Base-by-base conservation (phyloP, 2,329 filamentous ascomycete genomes). In the Apiospora hydei region DNA sequence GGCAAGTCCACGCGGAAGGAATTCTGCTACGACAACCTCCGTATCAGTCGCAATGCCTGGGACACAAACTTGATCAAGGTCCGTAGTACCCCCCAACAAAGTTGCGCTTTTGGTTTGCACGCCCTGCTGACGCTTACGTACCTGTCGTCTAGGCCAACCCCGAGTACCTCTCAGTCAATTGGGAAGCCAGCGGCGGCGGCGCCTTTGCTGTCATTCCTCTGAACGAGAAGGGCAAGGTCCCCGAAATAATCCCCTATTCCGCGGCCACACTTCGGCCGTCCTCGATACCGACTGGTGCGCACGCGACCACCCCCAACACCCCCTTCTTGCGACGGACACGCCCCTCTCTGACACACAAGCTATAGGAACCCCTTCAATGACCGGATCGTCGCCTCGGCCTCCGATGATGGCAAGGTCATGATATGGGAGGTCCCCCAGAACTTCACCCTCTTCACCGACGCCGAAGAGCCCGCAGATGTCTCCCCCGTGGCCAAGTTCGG, bases 31-130 rank as follows among this genome's bases (percentile, higher is more conserved):
- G 96, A 99, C 84, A 98, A 98, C 84, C 87, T 99, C 77, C 94
- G 94, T 82, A 94, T 99, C 84, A 98, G 95, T 81, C 94, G 93
- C 84, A 99, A 99, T 91, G 96, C 96, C 71, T 99, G 96, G 96
- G 96, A 99, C 84, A 98, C 95, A 80, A 99, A 99, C 86, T 87
- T 99, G 81, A 90, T 98, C 85, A 98, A 98, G 92, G 95, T 97
- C 68, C 24, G 61, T 43, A 7, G 44, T 38, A 38, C 3, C 16
- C 53, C 26, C 26, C 38, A 5, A 38, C 30, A n/a, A 41, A 18
- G n/a, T 38, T 64, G 57, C 57, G 57, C 57, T 41, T 16, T 71
- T 67, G 70, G 53, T 72, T 49, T 49, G 66, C 38, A 67, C 70
- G 38, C 70, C 71, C 76, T 77, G 71, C 77, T 75, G 51, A 24